Evolutionary conservation across 306 rosid species (phyloP), one percentile per base, ranked within the genome.

Genomic region (Erythrophleum fordii): DNA sequence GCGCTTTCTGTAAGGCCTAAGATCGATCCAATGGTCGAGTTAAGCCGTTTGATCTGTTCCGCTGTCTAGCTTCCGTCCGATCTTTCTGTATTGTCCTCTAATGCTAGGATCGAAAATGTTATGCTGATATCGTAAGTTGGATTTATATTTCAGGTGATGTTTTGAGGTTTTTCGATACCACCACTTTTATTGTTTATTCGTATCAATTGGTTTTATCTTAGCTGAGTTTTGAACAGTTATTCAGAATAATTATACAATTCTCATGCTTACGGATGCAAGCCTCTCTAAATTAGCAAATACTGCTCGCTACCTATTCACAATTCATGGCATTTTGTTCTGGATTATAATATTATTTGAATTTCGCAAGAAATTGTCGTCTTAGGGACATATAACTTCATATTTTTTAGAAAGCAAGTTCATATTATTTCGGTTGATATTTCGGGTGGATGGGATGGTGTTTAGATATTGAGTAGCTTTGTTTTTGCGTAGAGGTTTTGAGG

Each of bases 141-240:
- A 45, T 52, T 60, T 34, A 9, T 20, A n/a, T 69, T 70, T 51
- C 75, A 82, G 86, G 82, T 77, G 3, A 69, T 60, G 11, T 59
- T 53, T 59, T 48, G 46, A 31, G 48, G 28, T 46, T 42, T 26
- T 77, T 52, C 56, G 31, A 31, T 41, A 4, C 52, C 65, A 4
- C 3, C 52, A 60, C 46, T 18, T 70, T 48, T 25, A 18, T 17
- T 49, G 20, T 76, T 62, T 52, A 49, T 22, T 64, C 69, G 22
- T 11, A 13, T 74, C 52, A 61, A 17, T 26, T 69, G 20, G 45
- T 34, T 62, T 56, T 46, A 37, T 39, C 44, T 34, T 16, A 3
- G 41, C 35, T 11, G 28, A 13, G 72, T 58, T 34, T 18, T 49
- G 37, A 55, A 28, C 41, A 48, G 35, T 49, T 69, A 35, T 67